phyloP scores from a whole-genome alignment of 2,329 filamentous ascomycete species.

The Neoscytalidium dimidiatum region DNA sequence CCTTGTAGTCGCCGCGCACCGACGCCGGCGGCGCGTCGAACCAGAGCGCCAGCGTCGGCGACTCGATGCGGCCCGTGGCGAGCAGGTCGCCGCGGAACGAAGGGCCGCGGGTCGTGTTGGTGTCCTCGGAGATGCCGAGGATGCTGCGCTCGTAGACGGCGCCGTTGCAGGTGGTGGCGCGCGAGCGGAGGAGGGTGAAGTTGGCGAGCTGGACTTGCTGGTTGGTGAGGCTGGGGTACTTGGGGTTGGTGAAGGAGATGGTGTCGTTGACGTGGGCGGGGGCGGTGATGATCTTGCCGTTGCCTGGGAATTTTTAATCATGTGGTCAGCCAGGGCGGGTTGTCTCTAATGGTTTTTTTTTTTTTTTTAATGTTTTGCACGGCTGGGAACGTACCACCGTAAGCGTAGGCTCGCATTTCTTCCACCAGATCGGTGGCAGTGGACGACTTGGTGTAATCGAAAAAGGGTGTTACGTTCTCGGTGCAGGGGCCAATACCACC shows the following conservation, averaged over 20 bases:
- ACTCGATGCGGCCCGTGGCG: constrained; percentile 28
- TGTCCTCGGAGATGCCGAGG: constrained; percentile 32
- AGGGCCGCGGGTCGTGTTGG: constrained; percentile 28
- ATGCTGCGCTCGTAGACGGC: constrained; percentile 30
- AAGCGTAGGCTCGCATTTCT: background rate
- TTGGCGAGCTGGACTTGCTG: constrained; percentile 29
- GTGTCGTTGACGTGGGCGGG: constrained; percentile 17
- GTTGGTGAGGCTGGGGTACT: constrained; percentile 2
- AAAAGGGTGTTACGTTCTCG: constrained; percentile 20
- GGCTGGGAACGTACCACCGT: background rate
- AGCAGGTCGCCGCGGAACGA: constrained; percentile 36
- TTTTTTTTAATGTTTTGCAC: no score
- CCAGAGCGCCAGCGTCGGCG: constrained; percentile 37
- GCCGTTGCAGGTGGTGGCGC: constrained; percentile 23
- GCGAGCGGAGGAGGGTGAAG: constrained; percentile 26
- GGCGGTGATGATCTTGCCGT: constrained; percentile 21
- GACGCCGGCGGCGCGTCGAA: constrained; percentile 32
- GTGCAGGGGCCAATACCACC: constrained; percentile 20
- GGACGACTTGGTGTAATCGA: constrained; percentile 17
- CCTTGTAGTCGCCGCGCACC: constrained; percentile 28
- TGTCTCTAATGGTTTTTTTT: no score
- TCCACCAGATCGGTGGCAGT: background rate
- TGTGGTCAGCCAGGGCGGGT: background rate
- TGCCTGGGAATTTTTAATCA: background rate
- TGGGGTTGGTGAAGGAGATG: constrained; percentile 13